phyloP scores from a whole-genome alignment of 2,329 filamentous ascomycete species.

The Penicillium olsonii region DNA sequence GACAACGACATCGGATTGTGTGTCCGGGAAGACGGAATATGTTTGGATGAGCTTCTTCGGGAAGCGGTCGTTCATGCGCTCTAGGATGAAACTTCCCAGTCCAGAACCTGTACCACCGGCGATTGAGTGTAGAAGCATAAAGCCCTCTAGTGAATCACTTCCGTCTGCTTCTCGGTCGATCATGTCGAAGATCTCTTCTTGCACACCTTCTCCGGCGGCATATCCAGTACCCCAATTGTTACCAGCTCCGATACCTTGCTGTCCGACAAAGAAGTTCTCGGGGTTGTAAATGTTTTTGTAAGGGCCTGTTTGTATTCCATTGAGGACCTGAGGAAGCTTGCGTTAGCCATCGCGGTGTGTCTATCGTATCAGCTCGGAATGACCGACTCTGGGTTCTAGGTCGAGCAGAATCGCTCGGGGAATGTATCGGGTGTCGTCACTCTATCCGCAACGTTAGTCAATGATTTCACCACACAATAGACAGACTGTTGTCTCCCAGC shows the following conservation, averaged over 20 bases:
- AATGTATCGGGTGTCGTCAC: slow-evolving; percentile 97
- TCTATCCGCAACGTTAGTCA: slow-evolving; percentile 52
- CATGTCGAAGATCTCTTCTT: slow-evolving; percentile 99
- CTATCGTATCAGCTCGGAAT: background rate
- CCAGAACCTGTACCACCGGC: slow-evolving; percentile 95
- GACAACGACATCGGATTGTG: slow-evolving; percentile 88
- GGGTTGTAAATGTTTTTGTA: slow-evolving; percentile 99
- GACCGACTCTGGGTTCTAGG: slow-evolving; percentile 77
- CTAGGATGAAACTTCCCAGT: slow-evolving; percentile 90
- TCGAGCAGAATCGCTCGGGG: slow-evolving; percentile 94
- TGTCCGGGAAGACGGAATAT: slow-evolving; percentile 97
- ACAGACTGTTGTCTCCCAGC: background rate
- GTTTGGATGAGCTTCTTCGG: slow-evolving; percentile 99
- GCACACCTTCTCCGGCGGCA: slow-evolving; percentile 84
- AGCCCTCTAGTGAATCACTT: slow-evolving; percentile 95
- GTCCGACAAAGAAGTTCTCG: slow-evolving; percentile 97
- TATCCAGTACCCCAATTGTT: slow-evolving; percentile 99
- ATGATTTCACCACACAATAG: background rate
- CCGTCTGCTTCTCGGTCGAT: slow-evolving; percentile 98
- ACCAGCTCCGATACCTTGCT: slow-evolving; percentile 87
- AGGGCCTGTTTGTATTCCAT: slow-evolving; percentile 86
- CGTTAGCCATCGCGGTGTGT: slow-evolving; percentile 8
- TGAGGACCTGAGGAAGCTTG: slow-evolving; percentile 66
- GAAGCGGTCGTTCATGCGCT: slow-evolving; percentile 93
- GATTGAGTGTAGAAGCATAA: slow-evolving; percentile 98